Evolutionary conservation across 306 rosid genomes (phyloP).

Genomic region (Nissolia schottii): DNA sequence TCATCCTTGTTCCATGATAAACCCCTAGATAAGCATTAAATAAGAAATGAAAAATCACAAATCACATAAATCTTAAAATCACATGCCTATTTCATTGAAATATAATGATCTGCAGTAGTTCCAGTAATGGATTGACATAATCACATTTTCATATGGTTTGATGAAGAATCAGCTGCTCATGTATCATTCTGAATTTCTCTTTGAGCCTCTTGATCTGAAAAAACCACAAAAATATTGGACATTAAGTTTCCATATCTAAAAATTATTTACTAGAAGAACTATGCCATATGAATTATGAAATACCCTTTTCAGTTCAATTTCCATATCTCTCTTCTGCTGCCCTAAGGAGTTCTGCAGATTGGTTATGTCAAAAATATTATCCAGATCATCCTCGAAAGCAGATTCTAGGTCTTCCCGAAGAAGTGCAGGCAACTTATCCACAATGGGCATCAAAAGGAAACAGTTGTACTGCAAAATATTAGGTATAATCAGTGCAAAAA

Average conservation of each 20-base stretch:
- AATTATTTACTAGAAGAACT: constrained; percentile 16
- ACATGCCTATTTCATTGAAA: background rate
- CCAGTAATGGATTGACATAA: background rate
- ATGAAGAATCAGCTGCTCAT: constrained; percentile 58
- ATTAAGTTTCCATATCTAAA: background rate
- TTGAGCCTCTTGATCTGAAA: constrained; percentile 87
- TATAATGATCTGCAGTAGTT: background rate
- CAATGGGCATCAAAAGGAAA: constrained; percentile 97
- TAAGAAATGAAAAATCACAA: constrained; percentile 3
- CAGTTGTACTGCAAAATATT: constrained; percentile 83
- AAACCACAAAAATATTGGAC: constrained; percentile 4
- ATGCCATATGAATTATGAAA: background rate
- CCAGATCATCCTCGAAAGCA: constrained; percentile 82
- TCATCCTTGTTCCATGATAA: background rate
- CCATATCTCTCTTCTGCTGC: constrained; percentile 72
- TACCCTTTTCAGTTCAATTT: constrained; percentile 93
- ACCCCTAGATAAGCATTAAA: background rate
- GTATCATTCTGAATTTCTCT: constrained; percentile 80
- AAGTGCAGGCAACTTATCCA: constrained; percentile 92
- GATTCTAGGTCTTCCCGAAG: constrained; percentile 92
- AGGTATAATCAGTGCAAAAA: constrained; percentile 14
- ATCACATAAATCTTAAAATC: constrained; percentile 5
- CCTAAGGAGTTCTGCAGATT: constrained; percentile 62
- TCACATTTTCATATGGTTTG: constrained; percentile 30
- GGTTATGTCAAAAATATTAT: constrained; percentile 80